phyloP scores from a whole-genome alignment of 257 asterid species.

The Coffea eugenioides region DNA sequence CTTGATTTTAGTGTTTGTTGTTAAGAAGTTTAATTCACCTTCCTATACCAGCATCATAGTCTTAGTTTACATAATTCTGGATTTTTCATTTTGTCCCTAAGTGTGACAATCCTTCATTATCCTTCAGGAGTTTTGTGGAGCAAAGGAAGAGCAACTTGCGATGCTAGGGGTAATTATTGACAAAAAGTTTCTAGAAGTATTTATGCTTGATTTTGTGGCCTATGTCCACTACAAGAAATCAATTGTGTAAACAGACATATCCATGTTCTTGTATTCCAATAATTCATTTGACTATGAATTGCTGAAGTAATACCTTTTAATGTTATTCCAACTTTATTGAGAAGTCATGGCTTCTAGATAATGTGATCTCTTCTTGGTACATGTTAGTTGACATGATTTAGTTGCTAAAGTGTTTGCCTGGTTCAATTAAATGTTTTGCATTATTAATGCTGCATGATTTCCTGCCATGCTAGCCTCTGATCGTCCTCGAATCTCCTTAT shows the following conservation, averaged over 20 bases:
- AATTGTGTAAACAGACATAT: background rate
- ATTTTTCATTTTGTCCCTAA: conserved; percentile 8
- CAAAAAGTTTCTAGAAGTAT: background rate
- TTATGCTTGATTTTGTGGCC: background rate
- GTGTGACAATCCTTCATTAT: conserved; percentile 21
- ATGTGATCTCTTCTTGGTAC: conserved; percentile 1
- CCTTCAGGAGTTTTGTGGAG: conserved; percentile 64
- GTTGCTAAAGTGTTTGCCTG: background rate
- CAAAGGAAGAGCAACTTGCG: conserved; percentile 38
- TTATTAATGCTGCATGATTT: background rate
- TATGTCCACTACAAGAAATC: background rate
- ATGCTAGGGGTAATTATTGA: conserved; percentile 48
- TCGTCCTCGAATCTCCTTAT: background rate
- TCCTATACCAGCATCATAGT: background rate
- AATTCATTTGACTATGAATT: background rate
- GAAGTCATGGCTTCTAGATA: background rate
- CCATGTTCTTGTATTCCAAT: background rate
- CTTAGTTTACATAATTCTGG: background rate
- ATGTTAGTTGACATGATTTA: background rate
- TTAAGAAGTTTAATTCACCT: background rate
- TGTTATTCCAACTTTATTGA: background rate
- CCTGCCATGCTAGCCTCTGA: background rate
- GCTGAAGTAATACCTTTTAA: background rate
- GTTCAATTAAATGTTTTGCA: background rate
- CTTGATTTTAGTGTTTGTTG: background rate